Base-by-base conservation (phyloP, 1,139 yeast genomes). In the Protomyces arabidopsidicola region DNA sequence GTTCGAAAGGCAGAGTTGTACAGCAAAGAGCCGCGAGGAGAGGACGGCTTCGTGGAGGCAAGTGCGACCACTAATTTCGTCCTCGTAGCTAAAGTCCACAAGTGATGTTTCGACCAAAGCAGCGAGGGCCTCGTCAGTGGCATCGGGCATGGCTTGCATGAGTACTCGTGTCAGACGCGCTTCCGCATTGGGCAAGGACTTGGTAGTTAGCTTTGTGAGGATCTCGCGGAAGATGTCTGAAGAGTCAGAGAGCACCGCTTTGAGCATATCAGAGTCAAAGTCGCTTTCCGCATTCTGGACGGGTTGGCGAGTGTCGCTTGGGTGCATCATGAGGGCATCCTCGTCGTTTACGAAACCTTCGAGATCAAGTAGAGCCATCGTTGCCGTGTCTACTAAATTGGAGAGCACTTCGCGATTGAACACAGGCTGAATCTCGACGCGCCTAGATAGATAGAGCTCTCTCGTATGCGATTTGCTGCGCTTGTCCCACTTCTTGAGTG, bases 401-500 rank as follows among this genome's bases (percentile, higher is more conserved):
- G 95, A 88, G 62, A 91, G 87, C 70, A 89, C 95, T 68, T 88
- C 87, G 68, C 95, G 84, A 72, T 95, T 96, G 77, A 93, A 93
- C 14, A 91, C 95, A 0, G 98, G 98, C 73, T 93, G 98, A 1
- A 93, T 96, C 68, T 90, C 90, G 10, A 93, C 97, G 0, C 97
- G 97, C 0, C 97, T 86, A 59, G 90, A 86, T 54, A 93, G 81
- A 73, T 91, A 93, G 62, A 93, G 79, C 74, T 93, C 98, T 73
- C 90, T 90, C 9, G 97, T 91, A 70, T 90, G 96, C 1, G 96
- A 88, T 71, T 91, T 90, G 20, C 97, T 90, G 67, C 98, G 80
- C 75, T 93, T 93, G 75, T 93, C 98, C 98, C 98, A 93, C 77
- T 93, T 93, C 74, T 93, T 93, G 70, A 93, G 82, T 39, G 90